Conservation (phyloP, 345 rosid species). For the Hibiscus trionum region DNA sequence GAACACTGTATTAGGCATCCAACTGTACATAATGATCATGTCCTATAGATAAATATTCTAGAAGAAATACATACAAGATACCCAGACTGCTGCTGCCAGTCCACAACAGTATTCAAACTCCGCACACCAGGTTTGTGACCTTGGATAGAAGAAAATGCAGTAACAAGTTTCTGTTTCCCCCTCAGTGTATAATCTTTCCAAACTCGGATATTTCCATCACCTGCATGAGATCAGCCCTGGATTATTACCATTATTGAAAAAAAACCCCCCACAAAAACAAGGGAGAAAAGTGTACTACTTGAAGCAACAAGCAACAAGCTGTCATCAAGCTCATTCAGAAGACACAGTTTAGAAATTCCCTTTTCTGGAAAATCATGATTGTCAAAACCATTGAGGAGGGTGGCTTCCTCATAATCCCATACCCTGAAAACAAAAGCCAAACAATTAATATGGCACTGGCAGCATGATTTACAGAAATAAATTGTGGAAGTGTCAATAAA, state of each 20-base stretch:
- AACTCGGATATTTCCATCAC: conserved; percentile 89
- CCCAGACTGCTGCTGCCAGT: conserved; percentile 99
- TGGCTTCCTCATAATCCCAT: conserved; percentile 63
- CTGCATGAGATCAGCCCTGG: conserved; percentile 29
- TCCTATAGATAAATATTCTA: conserved; percentile 10
- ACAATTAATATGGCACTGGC: conserved; percentile 19
- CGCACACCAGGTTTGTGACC: conserved; percentile 84
- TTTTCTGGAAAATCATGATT: conserved; percentile 84
- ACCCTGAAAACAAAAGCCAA: conserved; percentile 44
- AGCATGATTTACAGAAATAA: conserved; percentile 3
- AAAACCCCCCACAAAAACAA: background rate
- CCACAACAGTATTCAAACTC: conserved; percentile 84
- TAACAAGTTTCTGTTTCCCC: conserved; percentile 82
- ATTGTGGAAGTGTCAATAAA: background rate
- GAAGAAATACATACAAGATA: conserved; percentile 54
- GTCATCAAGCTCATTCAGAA: conserved; percentile 92
- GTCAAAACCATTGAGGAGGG: conserved; percentile 73
- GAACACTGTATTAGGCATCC: conserved; percentile 9
- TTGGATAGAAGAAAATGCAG: conserved; percentile 91
- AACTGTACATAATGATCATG: background rate
- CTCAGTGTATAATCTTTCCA: conserved; percentile 79
- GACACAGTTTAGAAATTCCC: conserved; percentile 95
- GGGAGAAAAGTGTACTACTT: conserved; percentile 37
- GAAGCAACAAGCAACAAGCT: conserved; percentile 92
- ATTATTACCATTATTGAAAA: background rate